A percentile compares a stretch with the other conserved stretches of the same genome.
Conservation (phyloP, 331 rosid genomes). For the Quercus phellos region DNA sequence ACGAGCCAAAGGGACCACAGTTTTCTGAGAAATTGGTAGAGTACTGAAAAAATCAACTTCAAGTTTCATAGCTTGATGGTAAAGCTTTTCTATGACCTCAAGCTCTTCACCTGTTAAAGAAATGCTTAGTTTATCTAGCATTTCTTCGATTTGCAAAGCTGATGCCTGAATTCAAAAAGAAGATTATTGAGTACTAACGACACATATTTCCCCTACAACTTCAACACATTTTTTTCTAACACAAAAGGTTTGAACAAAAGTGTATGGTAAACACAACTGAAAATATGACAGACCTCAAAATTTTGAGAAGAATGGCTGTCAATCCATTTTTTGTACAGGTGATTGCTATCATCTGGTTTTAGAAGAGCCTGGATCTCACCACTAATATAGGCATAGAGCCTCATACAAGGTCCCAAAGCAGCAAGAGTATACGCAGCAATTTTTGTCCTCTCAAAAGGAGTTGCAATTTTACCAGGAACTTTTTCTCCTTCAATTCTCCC, state of each 20-base stretch:
- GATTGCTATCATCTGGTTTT: slow-evolving; percentile 36
- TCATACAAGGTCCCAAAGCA: slow-evolving; percentile 97
- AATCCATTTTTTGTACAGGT: slow-evolving; percentile 83
- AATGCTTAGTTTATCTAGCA: slow-evolving; percentile 87
- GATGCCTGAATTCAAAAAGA: slow-evolving; percentile 71
- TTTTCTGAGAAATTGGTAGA: slow-evolving; percentile 74
- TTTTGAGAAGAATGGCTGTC: slow-evolving; percentile 61
- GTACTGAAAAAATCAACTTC: slow-evolving; percentile 79
- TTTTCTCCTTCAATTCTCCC: slow-evolving; percentile 85
- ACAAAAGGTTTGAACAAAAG: slow-evolving; percentile 13
- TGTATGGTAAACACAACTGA: slow-evolving; percentile 17
- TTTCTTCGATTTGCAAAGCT: slow-evolving; percentile 76
- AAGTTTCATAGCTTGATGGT: slow-evolving; percentile 89
- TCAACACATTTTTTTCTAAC: slow-evolving; percentile 18
- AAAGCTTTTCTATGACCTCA: slow-evolving; percentile 88
- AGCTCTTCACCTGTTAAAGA: slow-evolving; percentile 99
- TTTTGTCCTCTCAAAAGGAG: slow-evolving; percentile 96
- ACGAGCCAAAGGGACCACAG: slow-evolving; percentile 68
- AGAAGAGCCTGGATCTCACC: slow-evolving; percentile 56
- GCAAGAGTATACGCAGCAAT: slow-evolving; percentile 92
- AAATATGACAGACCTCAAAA: slow-evolving; percentile 70
- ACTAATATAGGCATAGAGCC: slow-evolving; percentile 79
- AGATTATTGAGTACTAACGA: slow-evolving; percentile 34
- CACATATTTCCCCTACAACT: slow-evolving; percentile 21
- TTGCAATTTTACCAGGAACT: slow-evolving; percentile 87